Base-by-base conservation (phyloP, 2,329 filamentous ascomycete genomes). In the Fusarium citri region DNA sequence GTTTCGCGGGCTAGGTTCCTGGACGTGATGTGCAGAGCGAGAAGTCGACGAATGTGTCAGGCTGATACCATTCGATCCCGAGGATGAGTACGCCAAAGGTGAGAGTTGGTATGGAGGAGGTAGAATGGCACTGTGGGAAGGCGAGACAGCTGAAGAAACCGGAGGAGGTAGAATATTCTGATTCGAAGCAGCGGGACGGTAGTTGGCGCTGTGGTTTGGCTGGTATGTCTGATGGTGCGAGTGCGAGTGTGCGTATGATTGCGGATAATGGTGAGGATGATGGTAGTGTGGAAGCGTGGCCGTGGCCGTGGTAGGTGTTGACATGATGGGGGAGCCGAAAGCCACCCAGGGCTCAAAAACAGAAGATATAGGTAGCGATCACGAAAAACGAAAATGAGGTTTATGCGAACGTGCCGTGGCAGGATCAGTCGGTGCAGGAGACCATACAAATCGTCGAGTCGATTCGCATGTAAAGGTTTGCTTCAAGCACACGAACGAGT, bases 281-380 rank as follows among this genome's bases (percentile, higher is more conserved):
- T 89, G 88, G 80, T 91, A 89, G 76, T 87, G 88, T 78, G 90
- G 89, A 77, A 93, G 85, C 73, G 90, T 91, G 77, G 90, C 90
- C 79, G 91, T 92, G 76, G 90, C 91, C 77, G 90, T 92, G 68
- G 92, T 93, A 73, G 92, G 92, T 74, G 92, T 94, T 85, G 92
- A 94, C 92, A 95, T 94, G 76, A 72, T 71, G 71, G 54, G 57
- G 62, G 59, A 70, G 69, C 65, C 57, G 68, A 75, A 55, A 74
- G 70, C 72, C 72, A 64, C 63, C 69, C 71, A 71, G 69, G 72
- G 68, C 70, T 59, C 51, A 56, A 43, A 65, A 56, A 46, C 42
- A 68, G 61, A 42, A 61, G 49, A 42, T 15, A 25, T 26, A 28
- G 34, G 55, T 62, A 63, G 56, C 26, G 55, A 61, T 66, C 63